A percentile compares a stretch with the other conserved stretches of the same genome.
These are phyloP conservation scores for Solanum lycopersicoides DNA, from an alignment of 257 asterid species.

Conservation along the genomic window DNA sequence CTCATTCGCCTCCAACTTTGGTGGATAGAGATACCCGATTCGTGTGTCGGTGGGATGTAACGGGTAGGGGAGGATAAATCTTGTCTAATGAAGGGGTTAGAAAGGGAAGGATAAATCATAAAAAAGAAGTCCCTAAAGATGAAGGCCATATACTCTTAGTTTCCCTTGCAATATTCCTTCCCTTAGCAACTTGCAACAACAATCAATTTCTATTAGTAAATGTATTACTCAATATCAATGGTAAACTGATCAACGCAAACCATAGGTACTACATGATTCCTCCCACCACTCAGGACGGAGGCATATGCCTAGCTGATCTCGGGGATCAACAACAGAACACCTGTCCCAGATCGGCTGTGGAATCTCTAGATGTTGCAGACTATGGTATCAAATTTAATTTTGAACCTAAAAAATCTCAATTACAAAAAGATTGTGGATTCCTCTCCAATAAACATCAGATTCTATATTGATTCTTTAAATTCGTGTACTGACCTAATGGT, in stretches of 20 bases:
- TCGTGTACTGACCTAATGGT: not conserved
- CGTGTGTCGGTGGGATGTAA: too few species aligned
- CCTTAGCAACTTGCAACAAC: not conserved
- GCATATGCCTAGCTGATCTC: not conserved
- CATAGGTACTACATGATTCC: not conserved
- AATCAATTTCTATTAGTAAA: not conserved
- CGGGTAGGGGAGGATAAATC: not conserved
- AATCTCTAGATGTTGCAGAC: not conserved
- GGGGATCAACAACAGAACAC: not conserved
- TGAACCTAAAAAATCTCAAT: not conserved
- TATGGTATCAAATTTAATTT: not conserved
- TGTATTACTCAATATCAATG: not conserved
- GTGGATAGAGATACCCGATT: too few species aligned
- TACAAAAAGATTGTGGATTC: not conserved
- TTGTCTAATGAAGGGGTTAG: not conserved
- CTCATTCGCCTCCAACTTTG: too few species aligned
- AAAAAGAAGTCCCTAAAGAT: not conserved
- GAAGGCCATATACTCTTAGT: not conserved
- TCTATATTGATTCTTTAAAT: not conserved
- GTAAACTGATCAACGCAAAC: not conserved
- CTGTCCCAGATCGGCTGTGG: not conserved
- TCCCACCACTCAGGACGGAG: not conserved
- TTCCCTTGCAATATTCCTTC: not conserved
- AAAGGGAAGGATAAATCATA: not conserved
- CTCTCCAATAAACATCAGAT: not conserved